A percentile compares a stretch with the other conserved stretches of the same genome.
phyloP scores from a whole-genome alignment of 2,329 filamentous ascomycete genomes.

The Didymella pomorum region DNA sequence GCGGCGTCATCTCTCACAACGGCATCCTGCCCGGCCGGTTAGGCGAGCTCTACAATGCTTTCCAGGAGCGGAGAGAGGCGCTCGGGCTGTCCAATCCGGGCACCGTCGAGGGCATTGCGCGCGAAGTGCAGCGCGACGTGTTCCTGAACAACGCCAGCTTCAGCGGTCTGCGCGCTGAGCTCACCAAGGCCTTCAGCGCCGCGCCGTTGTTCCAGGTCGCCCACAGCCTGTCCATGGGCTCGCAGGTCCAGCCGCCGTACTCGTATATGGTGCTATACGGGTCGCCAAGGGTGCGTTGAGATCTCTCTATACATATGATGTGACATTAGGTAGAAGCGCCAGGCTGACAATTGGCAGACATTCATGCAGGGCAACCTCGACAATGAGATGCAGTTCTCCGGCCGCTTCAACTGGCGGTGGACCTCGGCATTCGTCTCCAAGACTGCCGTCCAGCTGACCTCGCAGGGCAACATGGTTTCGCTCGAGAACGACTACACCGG shows the following conservation, averaged over 20 bases:
- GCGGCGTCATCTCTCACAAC: constrained; percentile 75
- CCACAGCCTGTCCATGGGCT: constrained; percentile 93
- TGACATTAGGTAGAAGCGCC: background rate
- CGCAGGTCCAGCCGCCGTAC: constrained; percentile 89
- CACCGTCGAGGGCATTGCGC: constrained; percentile 85
- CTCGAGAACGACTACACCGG: constrained; percentile 96
- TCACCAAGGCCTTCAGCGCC: constrained; percentile 96
- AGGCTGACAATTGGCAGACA: constrained; percentile 63
- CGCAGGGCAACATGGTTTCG: constrained; percentile 88
- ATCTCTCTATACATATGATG: background rate
- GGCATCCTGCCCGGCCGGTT: constrained; percentile 73
- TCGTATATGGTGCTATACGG: constrained; percentile 94
- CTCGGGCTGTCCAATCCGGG: constrained; percentile 92
- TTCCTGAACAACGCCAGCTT: constrained; percentile 97
- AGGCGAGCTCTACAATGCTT: constrained; percentile 79
- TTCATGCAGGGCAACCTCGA: constrained; percentile 97
- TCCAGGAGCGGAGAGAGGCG: constrained; percentile 85
- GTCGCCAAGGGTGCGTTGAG: constrained; percentile 78
- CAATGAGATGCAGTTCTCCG: constrained; percentile 86
- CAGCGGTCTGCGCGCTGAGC: constrained; percentile 90
- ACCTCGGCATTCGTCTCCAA: constrained; percentile 81
- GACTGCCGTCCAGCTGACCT: constrained; percentile 83
- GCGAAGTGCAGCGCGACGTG: constrained; percentile 95
- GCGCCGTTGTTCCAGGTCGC: constrained; percentile 95
- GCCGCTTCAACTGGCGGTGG: constrained; percentile 95